Evolutionary conservation across 345 rosid species (phyloP).

Genomic region (Zanthoxylum bungeanum): DNA sequence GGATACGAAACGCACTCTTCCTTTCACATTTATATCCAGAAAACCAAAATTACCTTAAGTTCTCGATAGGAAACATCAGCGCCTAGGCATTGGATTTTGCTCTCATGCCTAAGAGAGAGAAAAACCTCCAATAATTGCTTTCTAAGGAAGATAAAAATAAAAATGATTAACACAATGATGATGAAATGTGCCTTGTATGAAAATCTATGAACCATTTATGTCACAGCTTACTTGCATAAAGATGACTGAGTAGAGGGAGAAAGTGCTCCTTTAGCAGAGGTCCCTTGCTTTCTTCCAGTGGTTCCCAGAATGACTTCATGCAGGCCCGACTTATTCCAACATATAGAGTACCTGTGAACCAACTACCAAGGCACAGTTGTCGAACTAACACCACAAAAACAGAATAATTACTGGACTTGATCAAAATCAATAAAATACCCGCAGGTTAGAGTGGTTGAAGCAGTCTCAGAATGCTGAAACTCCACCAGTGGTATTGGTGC

Average conservation of each 20-base stretch:
- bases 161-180: not conserved
- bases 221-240: conserved; percentile 74
- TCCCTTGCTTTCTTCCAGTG: conserved; percentile 92
- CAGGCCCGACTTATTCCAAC: conserved; percentile 86
- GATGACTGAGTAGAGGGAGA: conserved; percentile 75
- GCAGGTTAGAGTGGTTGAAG: conserved; percentile 79
- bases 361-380: conserved; percentile 15
- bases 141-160: conserved; percentile 28
- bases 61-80: conserved; percentile 55
- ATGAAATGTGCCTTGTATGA: not conserved
- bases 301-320: conserved; percentile 95
- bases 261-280: conserved; percentile 80
- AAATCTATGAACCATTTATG: conserved; percentile 1
- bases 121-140: conserved; percentile 59
- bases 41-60: conserved; percentile 58
- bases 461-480: conserved; percentile 87
- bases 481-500: conserved; percentile 71
- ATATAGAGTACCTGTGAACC: conserved; percentile 65
- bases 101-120: conserved; percentile 31
- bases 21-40: not conserved
- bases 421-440: conserved; percentile 43
- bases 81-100: conserved; percentile 17
- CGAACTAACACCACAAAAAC: conserved; percentile 8
- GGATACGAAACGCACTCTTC: not conserved
- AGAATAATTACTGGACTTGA: conserved; percentile 4